Conservation (phyloP, 306 rosid genomes). For the Astragalus membranaceus region DNA sequence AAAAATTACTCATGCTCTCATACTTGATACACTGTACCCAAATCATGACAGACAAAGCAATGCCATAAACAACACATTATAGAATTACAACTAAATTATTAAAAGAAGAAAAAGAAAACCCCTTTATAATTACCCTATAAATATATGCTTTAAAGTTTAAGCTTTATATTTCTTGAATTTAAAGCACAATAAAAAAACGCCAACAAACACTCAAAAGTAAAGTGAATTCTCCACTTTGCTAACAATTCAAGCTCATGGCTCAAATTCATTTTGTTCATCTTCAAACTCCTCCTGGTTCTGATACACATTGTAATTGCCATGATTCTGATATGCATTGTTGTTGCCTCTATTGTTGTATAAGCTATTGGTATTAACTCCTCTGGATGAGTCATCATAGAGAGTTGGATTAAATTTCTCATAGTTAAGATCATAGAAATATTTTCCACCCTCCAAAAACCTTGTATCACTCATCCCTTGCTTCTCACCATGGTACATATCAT, state of each 20-base stretch:
- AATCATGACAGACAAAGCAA: conserved; percentile 17
- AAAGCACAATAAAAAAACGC: conserved; percentile 30
- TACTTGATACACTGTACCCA: neutral
- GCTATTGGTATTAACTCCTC: too few relatives aligned
- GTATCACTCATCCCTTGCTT: conserved; percentile 91
- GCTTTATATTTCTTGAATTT: conserved; percentile 16
- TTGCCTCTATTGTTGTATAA: conserved; percentile 42
- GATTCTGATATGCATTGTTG: conserved; percentile 47
- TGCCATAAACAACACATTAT: conserved; percentile 14
- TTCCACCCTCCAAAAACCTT: conserved; percentile 70
- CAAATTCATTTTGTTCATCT: conserved; percentile 35
- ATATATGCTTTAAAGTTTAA: neutral
- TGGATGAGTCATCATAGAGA: conserved; percentile 34
- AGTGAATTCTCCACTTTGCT: conserved; percentile 31
- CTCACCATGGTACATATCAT: conserved; percentile 32
- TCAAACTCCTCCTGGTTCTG: conserved; percentile 56
- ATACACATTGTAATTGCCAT: conserved; percentile 41
- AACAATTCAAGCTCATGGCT: conserved; percentile 44
- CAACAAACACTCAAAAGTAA: conserved; percentile 11
- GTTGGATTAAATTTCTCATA: conserved; percentile 38
- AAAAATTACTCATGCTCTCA: conserved; percentile 21
- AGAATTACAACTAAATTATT: neutral
- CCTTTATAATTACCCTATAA: conserved; percentile 7
- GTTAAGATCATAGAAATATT: conserved; percentile 34
- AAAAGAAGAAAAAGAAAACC: neutral